Evolutionary conservation across 257 asterid species (phyloP), one percentile per base, ranked within the genome.

Genomic region (Plantago elongata): DNA sequence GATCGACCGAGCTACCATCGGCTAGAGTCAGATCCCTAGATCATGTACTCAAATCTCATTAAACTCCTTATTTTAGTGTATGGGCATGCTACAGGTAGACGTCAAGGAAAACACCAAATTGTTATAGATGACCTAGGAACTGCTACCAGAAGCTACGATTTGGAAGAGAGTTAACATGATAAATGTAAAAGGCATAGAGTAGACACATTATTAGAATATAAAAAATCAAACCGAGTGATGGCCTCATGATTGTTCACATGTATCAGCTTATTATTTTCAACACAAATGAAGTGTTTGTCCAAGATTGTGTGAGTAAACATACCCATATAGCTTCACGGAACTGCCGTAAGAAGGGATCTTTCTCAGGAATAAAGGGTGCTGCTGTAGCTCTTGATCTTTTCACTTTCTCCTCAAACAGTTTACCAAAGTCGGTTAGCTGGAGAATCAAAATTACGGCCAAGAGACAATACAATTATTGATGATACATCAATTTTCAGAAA

Each of bases 301-400:
- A 38, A 58, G 45, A 46, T 62, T 14, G 29, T 17, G 45, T 49
- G 9, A n/a, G 16, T 22, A 22, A 55, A 40, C 73, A 58, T 84
- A 93, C 97, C 97, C 99, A 93, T 64, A 93, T 65, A 69, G 94
- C 95, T 80, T 93, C 94, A 69, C 78, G 85, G 52, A 93, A 93
- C 61, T 87, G 93, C 40, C 99, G 77, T 65, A 93, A 58, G 76
- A 77, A 69, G 43, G 51, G 70, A 67, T 77, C 71, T 71, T 80
- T 82, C 72, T 85, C 83, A 6, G 82, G 42, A 58, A 17, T 64
- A 65, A 87, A 81, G 43, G 84, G 65, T 13, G 81, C 59, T 62
- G 63, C 59, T 61, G 63, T 66, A 63, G 81, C 73, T 77, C 72
- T 83, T 51, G 70, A 67, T 46, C 75, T 75, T 71, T 71, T 54